Percentiles rank a stretch among this genome's conserved stretches.
These are phyloP conservation scores for Dictyostelium firmibasis DNA, from an alignment of 78 protist species.

Conservation along the genomic window DNA sequence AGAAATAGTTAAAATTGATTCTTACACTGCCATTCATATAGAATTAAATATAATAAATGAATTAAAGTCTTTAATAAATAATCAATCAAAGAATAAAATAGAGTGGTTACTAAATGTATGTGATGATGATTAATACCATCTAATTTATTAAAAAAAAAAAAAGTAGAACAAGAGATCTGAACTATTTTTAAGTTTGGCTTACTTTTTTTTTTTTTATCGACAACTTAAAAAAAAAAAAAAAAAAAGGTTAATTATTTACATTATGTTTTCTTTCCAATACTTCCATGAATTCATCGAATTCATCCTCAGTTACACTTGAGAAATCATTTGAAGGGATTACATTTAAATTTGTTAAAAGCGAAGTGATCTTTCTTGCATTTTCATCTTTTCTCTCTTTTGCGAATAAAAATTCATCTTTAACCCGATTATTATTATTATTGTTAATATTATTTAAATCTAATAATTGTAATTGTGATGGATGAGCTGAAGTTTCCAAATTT, in stretches of 20 bases:
- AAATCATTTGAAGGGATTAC: background rate
- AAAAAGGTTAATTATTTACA: background rate
- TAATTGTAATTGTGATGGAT: background rate
- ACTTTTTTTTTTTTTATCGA: too few species aligned
- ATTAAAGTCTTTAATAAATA: too few species aligned
- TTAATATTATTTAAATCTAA: background rate
- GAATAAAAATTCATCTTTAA: constrained; percentile 34
- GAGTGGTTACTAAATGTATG: too few species aligned
- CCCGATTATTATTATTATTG: background rate
- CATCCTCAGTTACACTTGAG: background rate
- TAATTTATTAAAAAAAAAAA: too few species aligned
- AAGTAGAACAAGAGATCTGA: too few species aligned
- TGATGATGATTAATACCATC: too few species aligned
- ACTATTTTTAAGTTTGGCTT: too few species aligned
- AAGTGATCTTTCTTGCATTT: background rate
- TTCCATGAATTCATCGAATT: constrained; percentile 1
- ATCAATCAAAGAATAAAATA: too few species aligned
- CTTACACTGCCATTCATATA: too few species aligned
- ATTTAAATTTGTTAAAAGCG: background rate
- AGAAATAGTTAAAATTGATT: too few species aligned
- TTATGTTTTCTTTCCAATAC: background rate
- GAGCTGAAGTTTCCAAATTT: background rate
- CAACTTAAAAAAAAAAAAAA: too few species aligned
- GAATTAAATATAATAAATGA: too few species aligned
- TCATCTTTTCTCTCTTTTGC: constrained; percentile 35